These are phyloP conservation scores for Vigna unguiculata DNA, from an alignment of 306 rosid species.

Conservation along the genomic window DNA sequence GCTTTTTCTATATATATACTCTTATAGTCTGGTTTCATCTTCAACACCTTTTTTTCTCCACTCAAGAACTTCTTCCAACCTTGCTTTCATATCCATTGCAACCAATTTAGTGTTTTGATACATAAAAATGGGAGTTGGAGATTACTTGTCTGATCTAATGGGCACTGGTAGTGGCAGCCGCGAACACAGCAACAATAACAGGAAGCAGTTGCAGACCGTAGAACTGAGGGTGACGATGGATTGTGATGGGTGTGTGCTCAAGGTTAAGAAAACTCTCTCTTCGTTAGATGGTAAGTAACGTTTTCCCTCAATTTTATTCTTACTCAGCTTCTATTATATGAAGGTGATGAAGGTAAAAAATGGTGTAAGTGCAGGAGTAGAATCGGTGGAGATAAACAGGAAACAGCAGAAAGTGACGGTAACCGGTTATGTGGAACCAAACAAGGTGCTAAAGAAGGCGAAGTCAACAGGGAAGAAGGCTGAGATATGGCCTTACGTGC, in stretches of 20 bases:
- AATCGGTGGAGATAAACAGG: constrained; percentile 86
- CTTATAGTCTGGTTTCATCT: constrained; percentile 16
- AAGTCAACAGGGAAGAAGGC: constrained; percentile 82
- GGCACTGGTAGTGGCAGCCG: constrained; percentile 56
- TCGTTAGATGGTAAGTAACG: constrained; percentile 61
- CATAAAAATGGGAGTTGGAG: constrained; percentile 79
- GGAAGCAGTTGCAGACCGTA: constrained; percentile 79
- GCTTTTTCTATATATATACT: constrained; percentile 6
- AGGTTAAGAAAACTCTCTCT: constrained; percentile 87
- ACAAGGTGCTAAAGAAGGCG: constrained; percentile 84
- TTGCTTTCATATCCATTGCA: constrained; percentile 13
- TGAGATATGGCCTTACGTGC: constrained; percentile 96
- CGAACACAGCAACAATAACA: constrained; percentile 59
- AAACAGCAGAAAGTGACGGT: constrained; percentile 92
- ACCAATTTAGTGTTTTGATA: no score
- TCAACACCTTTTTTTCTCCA: constrained; percentile 27
- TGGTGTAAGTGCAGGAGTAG: constrained; percentile 64
- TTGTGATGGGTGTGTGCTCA: constrained; percentile 95
- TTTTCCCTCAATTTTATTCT: background rate
- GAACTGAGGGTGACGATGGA: constrained; percentile 92
- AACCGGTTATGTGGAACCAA: constrained; percentile 76
- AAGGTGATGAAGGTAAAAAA: constrained; percentile 3
- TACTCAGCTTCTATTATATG: background rate
- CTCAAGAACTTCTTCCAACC: background rate
- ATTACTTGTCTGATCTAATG: constrained; percentile 78